Base-by-base conservation (phyloP, 306 rosid species). In the Carpinus viminea region DNA sequence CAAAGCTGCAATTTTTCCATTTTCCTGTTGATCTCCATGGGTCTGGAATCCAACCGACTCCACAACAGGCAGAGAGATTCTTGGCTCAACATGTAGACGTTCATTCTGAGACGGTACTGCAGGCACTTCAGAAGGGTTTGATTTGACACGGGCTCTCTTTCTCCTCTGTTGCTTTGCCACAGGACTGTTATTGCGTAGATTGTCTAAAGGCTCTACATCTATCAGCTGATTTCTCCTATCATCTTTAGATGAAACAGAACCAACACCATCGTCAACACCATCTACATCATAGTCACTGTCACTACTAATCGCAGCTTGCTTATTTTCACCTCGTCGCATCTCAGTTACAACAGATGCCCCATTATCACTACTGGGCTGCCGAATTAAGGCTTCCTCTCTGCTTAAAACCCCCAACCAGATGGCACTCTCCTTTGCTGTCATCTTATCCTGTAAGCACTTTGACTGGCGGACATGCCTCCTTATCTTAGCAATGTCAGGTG, bases 351-450 rank as follows among this genome's bases (percentile, higher is more conserved):
- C 90, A 79, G 98, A 92, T 16, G 87, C 78, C 70, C 94, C 97
- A 70, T 94, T 92, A 65, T 94, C 98, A 70, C 90, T 85, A 82
- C 98, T 94, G 21, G 90, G 90, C 85, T 94, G 98, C 78, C 80
- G 87, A 74, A 90, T 83, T 80, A 83, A 80, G 76, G 96, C 86
- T 82, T 94, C 98, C 83, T 94, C 98, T 75, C 92, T 88, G 79
- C 89, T 89, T 76, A 94, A 85, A 76, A 94, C 97, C 34, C 93
- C 97, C 80, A 94, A 78, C 98, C 98, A 94, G 80, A 94, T 91
- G 38, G 91, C 90, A 83, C 98, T 94, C 86, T 94, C 98, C 81
- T 94, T 94, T 52, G 98, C 98, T 20, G 98, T 94, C 98, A 94
- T 94, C 86, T 94, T 94, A 83, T 94, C 98, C 82, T 94, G 98